Conservation (phyloP, 1,284 basidiomycete species). For the Sanghuangporus baumii region DNA sequence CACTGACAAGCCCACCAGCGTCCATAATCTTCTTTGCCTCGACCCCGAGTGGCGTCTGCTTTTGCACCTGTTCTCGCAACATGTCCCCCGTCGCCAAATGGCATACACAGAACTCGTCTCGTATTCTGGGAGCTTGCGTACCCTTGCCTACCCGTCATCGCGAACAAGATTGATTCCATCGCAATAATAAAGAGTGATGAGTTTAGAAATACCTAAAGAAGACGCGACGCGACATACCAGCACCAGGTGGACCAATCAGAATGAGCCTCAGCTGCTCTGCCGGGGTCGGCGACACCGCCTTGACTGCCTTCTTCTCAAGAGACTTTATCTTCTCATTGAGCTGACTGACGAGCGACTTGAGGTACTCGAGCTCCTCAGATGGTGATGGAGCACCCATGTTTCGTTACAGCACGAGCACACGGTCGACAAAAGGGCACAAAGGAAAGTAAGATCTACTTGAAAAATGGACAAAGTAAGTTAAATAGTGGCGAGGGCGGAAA, state of each 20-base stretch:
- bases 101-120: conserved; percentile 92
- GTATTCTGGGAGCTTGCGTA: conserved; percentile 93
- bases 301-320: conserved; percentile 63
- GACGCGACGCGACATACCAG: conserved; percentile 52
- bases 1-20: conserved; percentile 85
- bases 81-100: conserved; percentile 98
- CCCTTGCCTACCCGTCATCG: conserved; percentile 72
- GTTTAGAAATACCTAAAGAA: background rate
- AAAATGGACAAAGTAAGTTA: background rate
- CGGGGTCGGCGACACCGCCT: conserved; percentile 46
- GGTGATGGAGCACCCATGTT: conserved; percentile 28
- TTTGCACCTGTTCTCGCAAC: conserved; percentile 89
- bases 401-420: background rate
- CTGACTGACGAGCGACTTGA: conserved; percentile 83
- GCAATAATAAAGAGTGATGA: background rate
- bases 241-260: conserved; percentile 93
- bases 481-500: background rate
- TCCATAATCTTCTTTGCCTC: conserved; percentile 99
- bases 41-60: conserved; percentile 85
- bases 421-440: background rate
- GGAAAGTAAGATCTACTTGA: background rate
- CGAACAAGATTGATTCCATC: background rate
- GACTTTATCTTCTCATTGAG: conserved; percentile 73
- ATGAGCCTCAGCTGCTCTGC: conserved; percentile 85
- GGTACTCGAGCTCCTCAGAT: conserved; percentile 77